Evolutionary conservation across 345 rosid genomes (phyloP), one percentile per base, ranked within the genome.

Genomic region (Citrus trifoliata): DNA sequence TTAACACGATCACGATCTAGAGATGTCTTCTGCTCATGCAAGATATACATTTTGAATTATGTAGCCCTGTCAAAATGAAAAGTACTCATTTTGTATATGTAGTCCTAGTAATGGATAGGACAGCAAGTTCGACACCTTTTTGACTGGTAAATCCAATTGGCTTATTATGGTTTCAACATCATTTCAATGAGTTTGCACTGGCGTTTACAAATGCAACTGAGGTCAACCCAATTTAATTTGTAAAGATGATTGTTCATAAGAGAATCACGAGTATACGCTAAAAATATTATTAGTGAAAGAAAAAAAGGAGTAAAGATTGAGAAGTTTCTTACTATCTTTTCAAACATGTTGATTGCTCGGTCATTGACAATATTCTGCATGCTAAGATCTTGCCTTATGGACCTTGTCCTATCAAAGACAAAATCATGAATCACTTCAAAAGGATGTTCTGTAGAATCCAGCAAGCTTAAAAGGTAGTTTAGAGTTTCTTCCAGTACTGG

Each of bases 371-470:
- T 84, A 77, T 89, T 88, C 83, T 95, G 99, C 93, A 93, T 95
- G 84, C 88, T 91, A 60, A 93, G 90, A 80, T 95, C 99, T 84
- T 95, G 98, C 83, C 99, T 89, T 65, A 95, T 85, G 67, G 99
- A 95, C 87, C 99, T 87, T 55, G 92, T 93, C 89, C 99, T 89
- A 81, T 95, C 98, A 86, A 89, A 95, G 73, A 95, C 73, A 81
- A 95, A 95, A 89, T 91, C 99, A 85, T 93, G 99, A 88, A 92
- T 84, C 67, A 85, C 93, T 88, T 92, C 97, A 82, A 93, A 93
- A 67, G 93, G 87, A 73, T 87, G 89, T 24, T 87, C 91, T 2
- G 76, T 68, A 53, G 88, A 86, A 73, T 93, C 92, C 81, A 89
- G 78, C 82, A 95, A 83, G 71, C 66, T 84, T 75, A 95, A 67